Evolutionary conservation across 805 yeast species (phyloP).

Genomic region (Saccharomycopsis fibuligera): DNA sequence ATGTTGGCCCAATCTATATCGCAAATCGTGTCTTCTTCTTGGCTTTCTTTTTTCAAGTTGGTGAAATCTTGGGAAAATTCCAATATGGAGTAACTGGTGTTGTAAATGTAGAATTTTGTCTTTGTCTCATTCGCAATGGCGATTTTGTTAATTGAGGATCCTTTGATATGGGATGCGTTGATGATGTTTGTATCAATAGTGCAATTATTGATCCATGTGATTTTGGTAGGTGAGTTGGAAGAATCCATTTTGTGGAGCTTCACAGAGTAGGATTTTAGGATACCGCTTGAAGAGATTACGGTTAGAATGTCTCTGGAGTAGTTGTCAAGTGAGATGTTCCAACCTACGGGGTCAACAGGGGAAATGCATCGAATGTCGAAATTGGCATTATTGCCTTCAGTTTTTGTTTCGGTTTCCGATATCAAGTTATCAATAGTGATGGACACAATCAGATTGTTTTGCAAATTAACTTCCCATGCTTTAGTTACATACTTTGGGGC

Average conservation of each 20-base stretch:
- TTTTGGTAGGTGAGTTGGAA: constrained; percentile 5
- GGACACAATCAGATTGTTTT: constrained; percentile 25
- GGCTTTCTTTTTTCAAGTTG: neutral
- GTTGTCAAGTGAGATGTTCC: constrained; percentile 32
- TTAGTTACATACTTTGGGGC: constrained; percentile 18
- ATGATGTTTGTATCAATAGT: constrained; percentile 49
- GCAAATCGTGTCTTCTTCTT: constrained; percentile 36
- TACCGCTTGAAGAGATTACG: constrained; percentile 47
- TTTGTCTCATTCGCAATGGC: constrained; percentile 62
- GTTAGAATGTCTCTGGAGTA: constrained; percentile 46
- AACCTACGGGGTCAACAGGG: constrained; percentile 64
- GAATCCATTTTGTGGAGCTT: constrained; percentile 22
- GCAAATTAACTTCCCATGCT: constrained; percentile 37
- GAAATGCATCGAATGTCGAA: constrained; percentile 40
- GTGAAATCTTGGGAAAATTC: constrained; percentile 50
- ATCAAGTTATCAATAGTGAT: constrained; percentile 37
- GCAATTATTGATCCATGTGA: constrained; percentile 49
- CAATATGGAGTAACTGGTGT: constrained; percentile 55
- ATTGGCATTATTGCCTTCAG: constrained; percentile 23
- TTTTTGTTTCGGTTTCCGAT: constrained; percentile 18
- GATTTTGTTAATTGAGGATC: constrained; percentile 69
- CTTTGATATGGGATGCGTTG: constrained; percentile 51
- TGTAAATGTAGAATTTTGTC: constrained; percentile 68
- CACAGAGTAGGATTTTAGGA: constrained; percentile 42
- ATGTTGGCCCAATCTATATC: constrained; percentile 85